Evolutionary conservation across 2,329 filamentous ascomycete genomes (phyloP).

Genomic region (Mycosphaerelloides madeirae): DNA sequence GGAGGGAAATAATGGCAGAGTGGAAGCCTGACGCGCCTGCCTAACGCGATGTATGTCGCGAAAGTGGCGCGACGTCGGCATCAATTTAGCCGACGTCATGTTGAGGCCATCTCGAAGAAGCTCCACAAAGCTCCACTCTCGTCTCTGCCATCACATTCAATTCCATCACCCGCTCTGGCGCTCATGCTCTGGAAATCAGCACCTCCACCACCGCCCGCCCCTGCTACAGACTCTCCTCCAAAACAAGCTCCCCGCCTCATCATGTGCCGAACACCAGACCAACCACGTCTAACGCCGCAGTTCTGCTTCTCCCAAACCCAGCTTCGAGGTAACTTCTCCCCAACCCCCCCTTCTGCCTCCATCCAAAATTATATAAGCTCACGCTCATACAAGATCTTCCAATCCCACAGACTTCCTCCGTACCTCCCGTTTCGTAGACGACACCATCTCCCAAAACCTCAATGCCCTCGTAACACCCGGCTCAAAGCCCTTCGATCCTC

Average conservation of each 20-base stretch:
- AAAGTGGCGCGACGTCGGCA: too few relatives aligned
- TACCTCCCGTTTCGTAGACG: constrained; percentile 80
- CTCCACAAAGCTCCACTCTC: too few relatives aligned
- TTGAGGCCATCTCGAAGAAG: constrained; percentile 5
- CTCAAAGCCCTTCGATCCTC: constrained; percentile 68
- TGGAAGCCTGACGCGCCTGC: constrained; percentile 1
- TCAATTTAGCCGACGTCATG: too few relatives aligned
- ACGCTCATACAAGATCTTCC: constrained; percentile 29
- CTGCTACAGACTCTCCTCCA: not conserved
- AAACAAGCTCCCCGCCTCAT: constrained; percentile 10
- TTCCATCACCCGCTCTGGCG: constrained; percentile 25
- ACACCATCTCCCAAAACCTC: constrained; percentile 87
- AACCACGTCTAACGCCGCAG: constrained; percentile 42
- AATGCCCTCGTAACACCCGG: constrained; percentile 82
- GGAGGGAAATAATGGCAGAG: not conserved
- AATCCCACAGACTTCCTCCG: constrained; percentile 73
- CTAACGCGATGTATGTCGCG: not conserved
- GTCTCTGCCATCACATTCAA: too few relatives aligned
- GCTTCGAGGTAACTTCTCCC: constrained; percentile 39
- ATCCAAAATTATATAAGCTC: constrained; percentile 18
- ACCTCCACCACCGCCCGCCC: constrained; percentile 3
- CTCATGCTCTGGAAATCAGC: constrained; percentile 26
- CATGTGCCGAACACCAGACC: constrained; percentile 41
- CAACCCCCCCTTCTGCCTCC: not conserved
- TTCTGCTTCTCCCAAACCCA: constrained; percentile 51